Percentiles rank a stretch among this genome's conserved stretches.
Evolutionary conservation across 805 yeast genomes (phyloP).

Genomic region (Yarrowia osloensis): DNA sequence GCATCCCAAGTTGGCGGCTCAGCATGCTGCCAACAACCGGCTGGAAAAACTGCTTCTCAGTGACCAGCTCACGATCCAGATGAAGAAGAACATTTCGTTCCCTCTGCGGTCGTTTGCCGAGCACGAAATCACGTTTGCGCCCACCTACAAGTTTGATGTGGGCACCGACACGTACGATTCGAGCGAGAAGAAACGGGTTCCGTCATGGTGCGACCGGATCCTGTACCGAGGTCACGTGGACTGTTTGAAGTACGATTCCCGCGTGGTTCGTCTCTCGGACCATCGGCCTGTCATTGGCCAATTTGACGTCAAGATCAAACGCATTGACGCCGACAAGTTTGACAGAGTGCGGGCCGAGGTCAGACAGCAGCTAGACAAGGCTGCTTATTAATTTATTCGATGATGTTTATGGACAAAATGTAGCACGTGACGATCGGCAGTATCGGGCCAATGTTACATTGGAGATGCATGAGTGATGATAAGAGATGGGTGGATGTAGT

Average conservation of each 20-base stretch:
- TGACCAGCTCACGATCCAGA: constrained; percentile 81
- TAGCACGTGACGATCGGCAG: no score
- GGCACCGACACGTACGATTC: constrained; percentile 82
- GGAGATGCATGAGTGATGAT: no score
- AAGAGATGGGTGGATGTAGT: no score
- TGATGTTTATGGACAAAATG: no score
- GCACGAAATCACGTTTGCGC: constrained; percentile 69
- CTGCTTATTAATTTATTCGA: background rate
- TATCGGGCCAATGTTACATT: no score
- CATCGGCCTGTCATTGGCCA: constrained; percentile 86
- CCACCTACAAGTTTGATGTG: constrained; percentile 92
- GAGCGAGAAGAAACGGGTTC: constrained; percentile 87
- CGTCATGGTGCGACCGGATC: constrained; percentile 97
- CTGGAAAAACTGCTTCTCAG: constrained; percentile 57
- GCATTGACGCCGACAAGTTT: constrained; percentile 56
- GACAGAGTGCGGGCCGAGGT: background rate
- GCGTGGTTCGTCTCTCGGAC: constrained; percentile 69
- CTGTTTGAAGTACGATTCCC: constrained; percentile 62
- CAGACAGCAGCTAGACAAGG: background rate
- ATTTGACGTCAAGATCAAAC: constrained; percentile 62
- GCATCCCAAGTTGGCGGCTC: constrained; percentile 69
- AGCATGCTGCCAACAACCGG: constrained; percentile 51
- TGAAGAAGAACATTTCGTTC: constrained; percentile 65
- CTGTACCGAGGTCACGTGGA: constrained; percentile 62
- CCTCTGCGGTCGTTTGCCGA: constrained; percentile 78